Percentiles rank a stretch among this genome's conserved stretches.
Evolutionary conservation across 2,329 filamentous ascomycete genomes (phyloP).

Genomic region (Penicillium digitatum): DNA sequence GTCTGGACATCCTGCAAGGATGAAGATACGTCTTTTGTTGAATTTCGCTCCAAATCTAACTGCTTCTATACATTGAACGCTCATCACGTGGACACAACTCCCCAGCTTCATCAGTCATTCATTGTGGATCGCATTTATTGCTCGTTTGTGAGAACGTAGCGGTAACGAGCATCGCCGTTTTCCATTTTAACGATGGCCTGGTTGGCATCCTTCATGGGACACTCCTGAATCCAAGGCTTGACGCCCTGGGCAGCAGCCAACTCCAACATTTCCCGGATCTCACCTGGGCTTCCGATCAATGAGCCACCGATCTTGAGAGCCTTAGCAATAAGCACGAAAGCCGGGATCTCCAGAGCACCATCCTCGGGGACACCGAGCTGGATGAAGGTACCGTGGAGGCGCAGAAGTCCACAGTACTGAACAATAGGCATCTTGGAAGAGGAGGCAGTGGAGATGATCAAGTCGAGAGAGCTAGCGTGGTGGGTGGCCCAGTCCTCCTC

Average conservation of each 20-base stretch:
- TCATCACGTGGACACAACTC: background rate
- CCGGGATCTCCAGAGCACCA: constrained; percentile 49
- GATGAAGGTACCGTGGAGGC: constrained; percentile 42
- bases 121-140: constrained; percentile 6
- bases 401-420: constrained; percentile 16
- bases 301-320: constrained; percentile 48
- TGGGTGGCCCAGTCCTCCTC: constrained; percentile 51
- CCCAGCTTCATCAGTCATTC: background rate
- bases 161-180: constrained; percentile 42
- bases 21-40: too few relatives aligned
- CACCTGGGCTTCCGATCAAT: constrained; percentile 37
- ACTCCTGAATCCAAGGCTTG: constrained; percentile 40
- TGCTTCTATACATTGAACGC: background rate
- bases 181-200: constrained; percentile 43
- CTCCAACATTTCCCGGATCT: constrained; percentile 45
- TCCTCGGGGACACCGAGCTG: constrained; percentile 65
- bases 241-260: constrained; percentile 39
- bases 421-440: constrained; percentile 42
- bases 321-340: constrained; percentile 54
- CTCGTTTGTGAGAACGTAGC: constrained; percentile 44
- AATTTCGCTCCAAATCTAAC: background rate
- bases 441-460: constrained; percentile 56
- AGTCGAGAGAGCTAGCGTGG: constrained; percentile 48
- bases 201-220: constrained; percentile 43
- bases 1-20: too few relatives aligned